Conservation (phyloP, 2,329 filamentous ascomycete genomes). For the Bipolaris bicolor region DNA sequence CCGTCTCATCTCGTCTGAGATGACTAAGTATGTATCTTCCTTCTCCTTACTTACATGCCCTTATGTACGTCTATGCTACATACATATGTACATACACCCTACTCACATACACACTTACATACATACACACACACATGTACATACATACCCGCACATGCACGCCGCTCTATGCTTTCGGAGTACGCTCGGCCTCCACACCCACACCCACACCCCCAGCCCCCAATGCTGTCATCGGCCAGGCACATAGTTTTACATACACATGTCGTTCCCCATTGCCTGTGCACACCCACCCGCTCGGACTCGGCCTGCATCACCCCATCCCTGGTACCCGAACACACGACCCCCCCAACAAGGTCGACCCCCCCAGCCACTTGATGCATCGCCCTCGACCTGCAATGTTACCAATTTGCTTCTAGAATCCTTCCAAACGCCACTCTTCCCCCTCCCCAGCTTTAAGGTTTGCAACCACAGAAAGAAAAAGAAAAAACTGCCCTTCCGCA, state of each 20-base stretch:
- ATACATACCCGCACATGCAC: slow-evolving; percentile 7
- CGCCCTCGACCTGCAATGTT: slow-evolving; percentile 20
- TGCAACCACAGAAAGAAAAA: not conserved
- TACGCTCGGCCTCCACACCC: too few relatives aligned
- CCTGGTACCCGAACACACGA: slow-evolving; percentile 12
- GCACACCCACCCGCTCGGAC: slow-evolving; percentile 9
- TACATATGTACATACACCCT: too few relatives aligned
- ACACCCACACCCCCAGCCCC: not conserved
- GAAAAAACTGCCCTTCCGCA: not conserved
- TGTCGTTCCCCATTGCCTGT: slow-evolving; percentile 12
- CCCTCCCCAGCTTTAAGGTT: slow-evolving; percentile 9
- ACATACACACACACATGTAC: too few relatives aligned
- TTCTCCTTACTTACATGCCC: too few relatives aligned
- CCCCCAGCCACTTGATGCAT: not conserved
- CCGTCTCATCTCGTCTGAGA: too few relatives aligned
- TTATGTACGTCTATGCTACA: too few relatives aligned
- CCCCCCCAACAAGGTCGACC: slow-evolving; percentile 1
- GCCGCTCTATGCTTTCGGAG: slow-evolving; percentile 5
- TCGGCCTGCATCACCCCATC: not conserved
- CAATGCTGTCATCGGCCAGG: slow-evolving; percentile 5
- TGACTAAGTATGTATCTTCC: too few relatives aligned
- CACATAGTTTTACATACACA: too few relatives aligned
- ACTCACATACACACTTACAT: too few relatives aligned
- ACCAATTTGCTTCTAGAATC: slow-evolving; percentile 26
- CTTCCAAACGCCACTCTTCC: slow-evolving; percentile 4